Evolutionary conservation across 2,329 filamentous ascomycete genomes (phyloP).

Genomic region (Pseudofabraea citricarpa): DNA sequence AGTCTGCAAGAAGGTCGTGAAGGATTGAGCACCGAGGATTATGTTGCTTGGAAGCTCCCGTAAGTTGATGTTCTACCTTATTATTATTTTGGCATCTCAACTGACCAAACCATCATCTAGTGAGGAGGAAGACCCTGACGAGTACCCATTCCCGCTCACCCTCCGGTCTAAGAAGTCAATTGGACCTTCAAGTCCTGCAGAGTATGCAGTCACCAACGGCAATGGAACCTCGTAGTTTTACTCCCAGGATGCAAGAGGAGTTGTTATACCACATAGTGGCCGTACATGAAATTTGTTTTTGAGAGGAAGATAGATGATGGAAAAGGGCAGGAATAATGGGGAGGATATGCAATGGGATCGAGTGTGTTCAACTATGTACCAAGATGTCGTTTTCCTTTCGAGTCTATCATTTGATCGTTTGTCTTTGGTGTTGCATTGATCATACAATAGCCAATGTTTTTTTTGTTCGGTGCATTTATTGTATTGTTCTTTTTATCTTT

Average conservation of each 20-base stretch:
- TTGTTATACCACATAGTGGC: too few relatives aligned
- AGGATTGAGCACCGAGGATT: conserved; percentile 91
- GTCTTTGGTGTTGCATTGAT: neutral
- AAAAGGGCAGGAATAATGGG: neutral
- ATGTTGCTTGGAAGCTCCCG: conserved; percentile 97
- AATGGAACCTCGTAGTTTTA: conserved; percentile 1
- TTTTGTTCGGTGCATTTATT: too few relatives aligned
- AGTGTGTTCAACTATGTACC: conserved; percentile 13
- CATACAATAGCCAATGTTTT: neutral
- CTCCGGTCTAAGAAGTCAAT: conserved; percentile 41
- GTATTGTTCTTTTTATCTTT: too few relatives aligned
- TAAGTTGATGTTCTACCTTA: conserved; percentile 62
- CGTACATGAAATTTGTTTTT: too few relatives aligned
- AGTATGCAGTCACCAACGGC: conserved; percentile 22
- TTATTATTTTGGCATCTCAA: neutral
- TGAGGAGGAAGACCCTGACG: conserved; percentile 88
- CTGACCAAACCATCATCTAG: conserved; percentile 37
- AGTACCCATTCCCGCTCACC: conserved; percentile 67
- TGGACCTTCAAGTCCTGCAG: conserved; percentile 25
- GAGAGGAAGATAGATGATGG: neutral
- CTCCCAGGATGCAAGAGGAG: too few relatives aligned
- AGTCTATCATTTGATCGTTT: neutral
- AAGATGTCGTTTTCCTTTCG: conserved; percentile 10
- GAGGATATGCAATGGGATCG: too few relatives aligned
- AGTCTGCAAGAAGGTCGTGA: conserved; percentile 92